Percentiles rank a stretch among this genome's conserved stretches.
Evolutionary conservation across 768 basidiomycete genomes (phyloP).

Genomic region (Phylloporus rhodoxanthus): DNA sequence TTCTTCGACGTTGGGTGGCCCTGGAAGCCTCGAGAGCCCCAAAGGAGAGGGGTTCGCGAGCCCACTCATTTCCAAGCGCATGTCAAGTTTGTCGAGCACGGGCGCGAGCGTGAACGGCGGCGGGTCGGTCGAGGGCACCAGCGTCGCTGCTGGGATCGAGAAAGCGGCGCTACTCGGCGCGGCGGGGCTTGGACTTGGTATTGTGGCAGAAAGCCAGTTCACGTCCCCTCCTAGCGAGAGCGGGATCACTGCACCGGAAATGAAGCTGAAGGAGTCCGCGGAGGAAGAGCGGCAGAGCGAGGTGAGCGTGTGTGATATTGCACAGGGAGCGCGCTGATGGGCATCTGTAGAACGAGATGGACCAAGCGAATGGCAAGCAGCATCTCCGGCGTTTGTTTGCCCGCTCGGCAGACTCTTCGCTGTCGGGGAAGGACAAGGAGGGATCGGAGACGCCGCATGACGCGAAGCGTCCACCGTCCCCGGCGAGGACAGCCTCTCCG

Average conservation of each 20-base stretch:
- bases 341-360: slow-evolving; percentile 40
- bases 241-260: slow-evolving; percentile 36
- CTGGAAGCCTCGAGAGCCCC: slow-evolving; percentile 32
- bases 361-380: slow-evolving; percentile 29
- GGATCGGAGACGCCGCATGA: slow-evolving; percentile 26
- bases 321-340: background rate
- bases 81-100: slow-evolving; percentile 25
- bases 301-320: slow-evolving; percentile 36
- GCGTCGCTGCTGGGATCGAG: slow-evolving; percentile 16
- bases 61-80: slow-evolving; percentile 18
- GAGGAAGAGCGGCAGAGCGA: slow-evolving; percentile 67
- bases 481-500: slow-evolving; percentile 19
- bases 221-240: slow-evolving; percentile 58
- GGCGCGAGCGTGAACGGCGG: slow-evolving; percentile 24
- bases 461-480: slow-evolving; percentile 22
- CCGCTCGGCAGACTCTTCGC: slow-evolving; percentile 40
- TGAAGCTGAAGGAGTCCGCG: slow-evolving; percentile 26
- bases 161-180: slow-evolving; percentile 16
- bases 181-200: slow-evolving; percentile 24
- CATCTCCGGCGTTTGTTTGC: slow-evolving; percentile 57
- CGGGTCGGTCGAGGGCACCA: slow-evolving; percentile 16
- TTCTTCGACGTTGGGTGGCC: slow-evolving; percentile 19
- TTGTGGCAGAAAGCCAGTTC: slow-evolving; percentile 44
- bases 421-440: slow-evolving; percentile 32
- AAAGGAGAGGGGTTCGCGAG: slow-evolving; percentile 14